These are phyloP conservation scores for Trypanosoma vivax DNA, from an alignment of 208 protist species.

Conservation along the genomic window DNA sequence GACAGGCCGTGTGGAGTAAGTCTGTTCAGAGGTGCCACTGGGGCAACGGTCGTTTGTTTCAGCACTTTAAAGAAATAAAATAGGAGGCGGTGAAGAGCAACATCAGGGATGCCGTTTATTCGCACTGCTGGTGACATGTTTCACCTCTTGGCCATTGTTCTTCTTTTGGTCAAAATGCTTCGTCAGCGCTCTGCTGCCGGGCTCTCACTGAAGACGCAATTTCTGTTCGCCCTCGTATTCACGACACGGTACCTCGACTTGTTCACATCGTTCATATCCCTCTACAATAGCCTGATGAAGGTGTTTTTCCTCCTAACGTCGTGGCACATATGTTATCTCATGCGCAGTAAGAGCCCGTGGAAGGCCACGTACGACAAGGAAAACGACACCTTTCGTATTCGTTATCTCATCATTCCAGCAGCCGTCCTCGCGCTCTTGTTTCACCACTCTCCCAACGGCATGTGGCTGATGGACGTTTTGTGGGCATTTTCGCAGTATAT, in stretches of 20 bases:
- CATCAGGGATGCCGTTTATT: slow-evolving; percentile 74
- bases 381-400: slow-evolving; percentile 87
- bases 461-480: slow-evolving; percentile 64
- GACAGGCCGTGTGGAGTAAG: too few relatives aligned
- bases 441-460: slow-evolving; percentile 27
- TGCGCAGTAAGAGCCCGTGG: slow-evolving; percentile 86
- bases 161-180: slow-evolving; percentile 93
- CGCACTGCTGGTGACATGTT: slow-evolving; percentile 89
- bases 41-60: too few relatives aligned
- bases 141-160: slow-evolving; percentile 87
- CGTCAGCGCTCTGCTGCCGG: slow-evolving; percentile 76
- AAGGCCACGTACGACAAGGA: slow-evolving; percentile 86
- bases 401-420: slow-evolving; percentile 83
- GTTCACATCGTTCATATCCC: slow-evolving; percentile 61
- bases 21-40: too few relatives aligned
- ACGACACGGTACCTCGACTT: slow-evolving; percentile 92
- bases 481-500: slow-evolving; percentile 96
- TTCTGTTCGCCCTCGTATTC: slow-evolving; percentile 91
- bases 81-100: not conserved
- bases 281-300: slow-evolving; percentile 95
- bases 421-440: slow-evolving; percentile 68
- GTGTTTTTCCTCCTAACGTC: slow-evolving; percentile 89
- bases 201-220: slow-evolving; percentile 93
- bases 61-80: too few relatives aligned
- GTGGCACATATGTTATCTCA: slow-evolving; percentile 90